Evolutionary conservation across 1,284 basidiomycete genomes (phyloP).

Genomic region (Heterobasidion occidentale): DNA sequence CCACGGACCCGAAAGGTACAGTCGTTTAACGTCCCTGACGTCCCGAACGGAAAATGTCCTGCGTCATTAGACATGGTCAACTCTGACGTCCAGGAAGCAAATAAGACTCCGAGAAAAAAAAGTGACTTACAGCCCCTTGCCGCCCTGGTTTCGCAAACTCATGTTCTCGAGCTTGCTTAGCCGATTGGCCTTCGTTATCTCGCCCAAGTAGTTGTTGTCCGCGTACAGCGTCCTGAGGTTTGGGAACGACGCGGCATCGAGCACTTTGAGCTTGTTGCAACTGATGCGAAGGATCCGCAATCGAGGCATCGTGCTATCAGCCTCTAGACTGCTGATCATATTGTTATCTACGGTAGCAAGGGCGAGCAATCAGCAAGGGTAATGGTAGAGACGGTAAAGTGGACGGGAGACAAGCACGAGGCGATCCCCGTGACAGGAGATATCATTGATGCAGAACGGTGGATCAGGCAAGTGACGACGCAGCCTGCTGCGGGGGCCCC

Average conservation of each 20-base stretch:
- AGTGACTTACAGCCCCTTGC: conserved; percentile 58
- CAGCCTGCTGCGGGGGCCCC: background rate
- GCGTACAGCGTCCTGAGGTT: conserved; percentile 87
- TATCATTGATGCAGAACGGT: background rate
- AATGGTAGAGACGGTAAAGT: background rate
- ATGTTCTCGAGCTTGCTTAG: conserved; percentile 81
- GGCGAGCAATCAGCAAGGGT: conserved; percentile 8
- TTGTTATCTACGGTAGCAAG: conserved; percentile 60
- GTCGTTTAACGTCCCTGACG: conserved; percentile 82
- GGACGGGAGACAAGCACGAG: background rate
- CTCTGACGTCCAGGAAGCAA: background rate
- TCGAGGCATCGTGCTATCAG: conserved; percentile 49
- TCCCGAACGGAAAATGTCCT: conserved; percentile 61
- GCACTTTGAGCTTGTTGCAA: conserved; percentile 66
- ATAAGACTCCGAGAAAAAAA: no score
- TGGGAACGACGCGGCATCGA: conserved; percentile 64
- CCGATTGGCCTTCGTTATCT: conserved; percentile 42
- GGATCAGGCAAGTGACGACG: conserved; percentile 1
- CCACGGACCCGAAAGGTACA: conserved; percentile 86
- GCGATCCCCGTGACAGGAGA: conserved; percentile 4
- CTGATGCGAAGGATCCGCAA: conserved; percentile 84
- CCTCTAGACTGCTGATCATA: conserved; percentile 41
- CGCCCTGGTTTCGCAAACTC: conserved; percentile 84
- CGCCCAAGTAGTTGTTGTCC: conserved; percentile 77
- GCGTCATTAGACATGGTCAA: background rate